These are phyloP conservation scores for Salvia rosmarinus DNA, from an alignment of 257 asterid species.

Conservation along the genomic window DNA sequence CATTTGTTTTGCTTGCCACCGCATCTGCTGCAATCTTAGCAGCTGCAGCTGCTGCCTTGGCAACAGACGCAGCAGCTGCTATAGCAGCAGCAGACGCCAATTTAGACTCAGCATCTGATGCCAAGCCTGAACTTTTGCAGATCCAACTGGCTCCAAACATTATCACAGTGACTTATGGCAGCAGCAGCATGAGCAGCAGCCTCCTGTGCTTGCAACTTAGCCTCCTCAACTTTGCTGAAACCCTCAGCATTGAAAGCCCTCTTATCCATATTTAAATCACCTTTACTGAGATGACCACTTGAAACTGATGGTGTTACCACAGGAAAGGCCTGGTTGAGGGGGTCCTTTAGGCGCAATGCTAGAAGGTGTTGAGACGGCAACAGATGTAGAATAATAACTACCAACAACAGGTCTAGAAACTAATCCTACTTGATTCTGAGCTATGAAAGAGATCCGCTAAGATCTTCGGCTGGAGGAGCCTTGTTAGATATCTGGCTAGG, in stretches of 20 bases:
- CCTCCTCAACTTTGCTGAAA: conserved; percentile 70
- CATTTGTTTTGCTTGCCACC: conserved; percentile 86
- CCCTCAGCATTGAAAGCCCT: conserved; percentile 48
- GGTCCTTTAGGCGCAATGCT: conserved; percentile 47
- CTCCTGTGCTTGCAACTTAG: conserved; percentile 81
- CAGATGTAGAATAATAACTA: conserved; percentile 64
- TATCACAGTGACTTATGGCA: conserved; percentile 78
- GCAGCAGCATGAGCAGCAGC: conserved; percentile 81
- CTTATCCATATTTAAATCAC: conserved; percentile 51
- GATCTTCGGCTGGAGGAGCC: conserved; percentile 48
- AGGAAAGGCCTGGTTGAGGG: conserved; percentile 47
- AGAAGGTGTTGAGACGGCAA: conserved; percentile 61
- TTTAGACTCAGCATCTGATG: conserved; percentile 65
- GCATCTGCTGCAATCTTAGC: conserved; percentile 90
- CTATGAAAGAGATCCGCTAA: conserved; percentile 48
- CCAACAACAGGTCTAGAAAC: conserved; percentile 45
- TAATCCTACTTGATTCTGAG: conserved; percentile 49
- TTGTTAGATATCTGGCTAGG: conserved; percentile 44
- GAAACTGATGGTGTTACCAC: conserved; percentile 45
- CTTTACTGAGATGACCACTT: conserved; percentile 48
- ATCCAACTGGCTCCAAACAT: conserved; percentile 73
- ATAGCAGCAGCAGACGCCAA: conserved; percentile 84
- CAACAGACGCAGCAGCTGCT: conserved; percentile 96
- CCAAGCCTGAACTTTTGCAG: conserved; percentile 64
- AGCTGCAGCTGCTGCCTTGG: conserved; percentile 98